phyloP scores from a whole-genome alignment of 176 grass and related monocot genomes.

The Zoysia japonica region DNA sequence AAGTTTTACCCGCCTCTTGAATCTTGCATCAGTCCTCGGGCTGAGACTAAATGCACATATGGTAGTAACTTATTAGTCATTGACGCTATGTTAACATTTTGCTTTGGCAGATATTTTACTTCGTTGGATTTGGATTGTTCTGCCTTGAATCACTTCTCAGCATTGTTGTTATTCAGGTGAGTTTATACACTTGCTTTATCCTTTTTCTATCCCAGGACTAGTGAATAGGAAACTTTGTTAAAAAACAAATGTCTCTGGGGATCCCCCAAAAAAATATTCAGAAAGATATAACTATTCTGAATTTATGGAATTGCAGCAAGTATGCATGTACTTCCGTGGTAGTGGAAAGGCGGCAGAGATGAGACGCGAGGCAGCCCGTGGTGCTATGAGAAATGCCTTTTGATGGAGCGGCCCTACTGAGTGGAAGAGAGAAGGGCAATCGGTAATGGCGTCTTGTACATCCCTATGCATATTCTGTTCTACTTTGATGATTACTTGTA shows the following conservation, averaged over 20 bases:
- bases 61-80: not conserved
- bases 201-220: not conserved
- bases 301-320: conserved; percentile 62
- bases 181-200: not conserved
- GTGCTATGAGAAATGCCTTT: conserved; percentile 70
- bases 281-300: conserved; percentile 24
- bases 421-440: conserved; percentile 35
- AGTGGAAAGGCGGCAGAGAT: conserved; percentile 76
- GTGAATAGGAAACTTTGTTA: not conserved
- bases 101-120: conserved; percentile 80
- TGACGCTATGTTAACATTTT: conserved; percentile 29
- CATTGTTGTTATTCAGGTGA: conserved; percentile 84
- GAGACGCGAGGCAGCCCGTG: conserved; percentile 64
- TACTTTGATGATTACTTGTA: conserved; percentile 29
- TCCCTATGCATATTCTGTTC: conserved; percentile 28
- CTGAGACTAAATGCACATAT: not conserved
- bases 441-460: conserved; percentile 40
- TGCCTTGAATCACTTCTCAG: conserved; percentile 83
- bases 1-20: not conserved
- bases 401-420: conserved; percentile 43
- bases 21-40: conserved; percentile 3
- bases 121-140: conserved; percentile 92
- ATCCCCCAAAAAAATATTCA: not conserved
- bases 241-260: not conserved
- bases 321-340: conserved; percentile 87